Percentiles rank a stretch among this genome's conserved stretches.
Conservation (phyloP, 1,139 yeast genomes). For the Debaryomyces sp. region DNA sequence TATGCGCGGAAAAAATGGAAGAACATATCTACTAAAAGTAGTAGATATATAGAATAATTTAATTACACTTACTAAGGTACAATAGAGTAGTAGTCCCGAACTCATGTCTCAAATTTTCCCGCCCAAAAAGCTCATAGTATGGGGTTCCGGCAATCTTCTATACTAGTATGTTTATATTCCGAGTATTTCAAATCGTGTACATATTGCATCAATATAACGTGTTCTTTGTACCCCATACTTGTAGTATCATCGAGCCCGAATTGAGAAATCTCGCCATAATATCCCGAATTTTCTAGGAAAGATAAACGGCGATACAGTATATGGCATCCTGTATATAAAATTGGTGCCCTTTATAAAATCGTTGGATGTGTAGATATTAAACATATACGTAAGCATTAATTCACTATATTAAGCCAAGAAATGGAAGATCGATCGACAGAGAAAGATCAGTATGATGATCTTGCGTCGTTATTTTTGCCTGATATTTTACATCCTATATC, state of each 20-base stretch:
- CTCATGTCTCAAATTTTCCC: too few species aligned
- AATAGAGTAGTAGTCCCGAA: too few species aligned
- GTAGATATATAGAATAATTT: too few species aligned
- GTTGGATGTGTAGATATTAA: not conserved
- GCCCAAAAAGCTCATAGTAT: too few species aligned
- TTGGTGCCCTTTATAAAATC: not conserved
- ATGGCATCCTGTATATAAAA: not conserved
- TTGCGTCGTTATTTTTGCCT: slow-evolving; percentile 46
- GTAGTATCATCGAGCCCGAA: not conserved
- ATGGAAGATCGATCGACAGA: slow-evolving; percentile 11
- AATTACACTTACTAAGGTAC: too few species aligned
- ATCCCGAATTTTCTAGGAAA: not conserved
- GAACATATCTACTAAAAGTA: too few species aligned
- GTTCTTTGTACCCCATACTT: not conserved
- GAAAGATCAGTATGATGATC: slow-evolving; percentile 40
- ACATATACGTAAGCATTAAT: not conserved
- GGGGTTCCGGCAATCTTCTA: not conserved
- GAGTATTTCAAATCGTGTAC: not conserved
- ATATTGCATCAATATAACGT: not conserved
- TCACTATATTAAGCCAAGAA: not conserved
- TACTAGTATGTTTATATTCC: too few species aligned
- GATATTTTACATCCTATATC: slow-evolving; percentile 37
- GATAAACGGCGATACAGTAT: not conserved
- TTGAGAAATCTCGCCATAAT: not conserved
- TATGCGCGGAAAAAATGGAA: too few species aligned